Evolutionary conservation across 768 basidiomycete genomes (phyloP).

Genomic region (Amanita molliuscula): DNA sequence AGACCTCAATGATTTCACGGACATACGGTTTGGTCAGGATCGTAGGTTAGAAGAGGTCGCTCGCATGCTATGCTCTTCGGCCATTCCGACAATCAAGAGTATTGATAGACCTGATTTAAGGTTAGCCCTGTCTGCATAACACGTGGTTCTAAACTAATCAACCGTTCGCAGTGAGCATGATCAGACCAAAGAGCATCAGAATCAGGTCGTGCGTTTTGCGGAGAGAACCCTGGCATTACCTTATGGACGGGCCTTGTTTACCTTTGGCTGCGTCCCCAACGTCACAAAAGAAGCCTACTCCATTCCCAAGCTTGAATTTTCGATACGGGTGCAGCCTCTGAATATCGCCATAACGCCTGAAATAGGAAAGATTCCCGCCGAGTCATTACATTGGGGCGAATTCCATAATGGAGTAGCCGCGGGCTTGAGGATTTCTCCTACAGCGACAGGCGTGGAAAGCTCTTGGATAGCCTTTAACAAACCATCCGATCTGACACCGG

Average conservation of each 20-base stretch:
- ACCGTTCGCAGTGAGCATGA: conserved; percentile 64
- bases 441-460: conserved; percentile 71
- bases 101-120: conserved; percentile 62
- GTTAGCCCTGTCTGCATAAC: conserved; percentile 9
- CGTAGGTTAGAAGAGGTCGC: conserved; percentile 85
- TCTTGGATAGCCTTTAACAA: conserved; percentile 97
- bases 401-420: conserved; percentile 97
- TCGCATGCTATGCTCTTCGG: conserved; percentile 80
- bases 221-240: conserved; percentile 86
- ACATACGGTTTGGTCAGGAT: conserved; percentile 86
- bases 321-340: conserved; percentile 63
- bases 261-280: conserved; percentile 70
- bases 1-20: conserved; percentile 62
- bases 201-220: conserved; percentile 68
- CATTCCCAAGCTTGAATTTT: conserved; percentile 73
- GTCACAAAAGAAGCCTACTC: conserved; percentile 71
- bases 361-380: conserved; percentile 58
- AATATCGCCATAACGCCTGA: conserved; percentile 59
- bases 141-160: conserved; percentile 2
- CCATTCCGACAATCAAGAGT: conserved; percentile 51
- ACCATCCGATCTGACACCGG: conserved; percentile 79
- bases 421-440: conserved; percentile 72
- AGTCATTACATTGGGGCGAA: conserved; percentile 85
- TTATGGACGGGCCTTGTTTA: conserved; percentile 86
- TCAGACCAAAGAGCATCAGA: conserved; percentile 76